A percentile compares a stretch with the other conserved stretches of the same genome.
Conservation (phyloP, 129 eudicot genomes). For the Flaveria linearis region DNA sequence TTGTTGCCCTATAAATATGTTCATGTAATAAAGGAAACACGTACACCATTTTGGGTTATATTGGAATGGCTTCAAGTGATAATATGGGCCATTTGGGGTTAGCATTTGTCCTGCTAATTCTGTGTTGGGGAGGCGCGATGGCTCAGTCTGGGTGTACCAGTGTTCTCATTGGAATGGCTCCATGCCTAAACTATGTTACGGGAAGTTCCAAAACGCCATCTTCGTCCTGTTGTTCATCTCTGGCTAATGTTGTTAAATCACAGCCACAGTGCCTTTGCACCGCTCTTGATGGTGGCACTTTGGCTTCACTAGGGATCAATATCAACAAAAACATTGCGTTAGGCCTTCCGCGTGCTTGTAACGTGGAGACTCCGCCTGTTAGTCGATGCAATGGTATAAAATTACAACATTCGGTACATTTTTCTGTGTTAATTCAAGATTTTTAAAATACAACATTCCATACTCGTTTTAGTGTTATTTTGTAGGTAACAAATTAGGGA, state of each 20-base stretch:
- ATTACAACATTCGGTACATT: background rate
- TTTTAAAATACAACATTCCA: background rate
- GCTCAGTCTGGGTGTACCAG: conserved; percentile 51
- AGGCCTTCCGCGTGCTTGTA: conserved; percentile 39
- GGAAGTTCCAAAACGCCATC: conserved; percentile 47
- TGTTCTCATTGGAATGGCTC: conserved; percentile 56
- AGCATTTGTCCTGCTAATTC: conserved; percentile 28
- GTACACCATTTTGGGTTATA: conserved; percentile 16
- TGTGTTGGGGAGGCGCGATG: conserved; percentile 30
- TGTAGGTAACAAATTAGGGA: background rate
- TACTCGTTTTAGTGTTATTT: background rate
- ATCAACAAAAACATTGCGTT: conserved; percentile 43
- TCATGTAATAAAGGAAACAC: background rate
- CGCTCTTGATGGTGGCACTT: conserved; percentile 45
- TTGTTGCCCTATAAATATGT: conserved; percentile 26
- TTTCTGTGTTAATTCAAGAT: background rate
- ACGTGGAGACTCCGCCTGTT: conserved; percentile 40
- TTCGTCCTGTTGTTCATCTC: conserved; percentile 47
- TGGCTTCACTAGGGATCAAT: conserved; percentile 42
- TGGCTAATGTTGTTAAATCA: conserved; percentile 46
- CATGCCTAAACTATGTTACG: conserved; percentile 49
- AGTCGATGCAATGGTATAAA: conserved; percentile 37
- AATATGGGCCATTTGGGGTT: conserved; percentile 13
- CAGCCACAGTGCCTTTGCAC: conserved; percentile 52
- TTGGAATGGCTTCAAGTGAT: conserved; percentile 27